Conservation (phyloP, 1,139 yeast genomes). For the Suhomyces anneliseae region DNA sequence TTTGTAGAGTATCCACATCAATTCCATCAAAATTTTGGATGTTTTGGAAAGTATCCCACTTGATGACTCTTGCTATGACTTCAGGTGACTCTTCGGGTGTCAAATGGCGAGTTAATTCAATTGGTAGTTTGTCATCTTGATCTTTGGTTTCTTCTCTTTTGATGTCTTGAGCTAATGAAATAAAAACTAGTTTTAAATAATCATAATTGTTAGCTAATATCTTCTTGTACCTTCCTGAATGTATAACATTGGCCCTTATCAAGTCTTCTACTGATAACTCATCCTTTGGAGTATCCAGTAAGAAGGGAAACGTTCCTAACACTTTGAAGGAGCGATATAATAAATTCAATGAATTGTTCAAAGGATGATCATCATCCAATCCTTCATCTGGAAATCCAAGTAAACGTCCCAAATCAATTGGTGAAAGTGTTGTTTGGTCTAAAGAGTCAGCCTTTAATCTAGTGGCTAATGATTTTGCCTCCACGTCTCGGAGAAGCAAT, state of each 20-base stretch:
- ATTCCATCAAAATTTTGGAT: conserved; percentile 25
- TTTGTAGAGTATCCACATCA: conserved; percentile 29
- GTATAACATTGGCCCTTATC: conserved; percentile 26
- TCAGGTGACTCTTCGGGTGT: conserved; percentile 16
- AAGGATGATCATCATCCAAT: conserved; percentile 11
- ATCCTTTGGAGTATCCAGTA: conserved; percentile 15
- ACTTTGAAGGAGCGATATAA: conserved; percentile 27
- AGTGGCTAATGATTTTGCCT: conserved; percentile 22
- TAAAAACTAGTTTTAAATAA: conserved; percentile 27
- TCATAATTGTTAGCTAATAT: conserved; percentile 23
- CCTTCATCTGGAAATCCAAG: conserved; percentile 19
- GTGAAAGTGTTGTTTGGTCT: conserved; percentile 19
- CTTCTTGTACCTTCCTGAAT: conserved; percentile 26
- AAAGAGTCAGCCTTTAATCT: conserved; percentile 24
- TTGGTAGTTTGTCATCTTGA: conserved; percentile 8
- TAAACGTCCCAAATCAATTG: conserved; percentile 24
- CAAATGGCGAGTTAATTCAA: conserved; percentile 10
- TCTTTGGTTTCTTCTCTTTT: neutral
- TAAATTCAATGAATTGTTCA: conserved; percentile 6
- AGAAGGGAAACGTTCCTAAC: conserved; percentile 35
- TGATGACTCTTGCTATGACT: conserved; percentile 17
- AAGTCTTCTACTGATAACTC: conserved; percentile 25
- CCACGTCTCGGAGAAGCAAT: conserved; percentile 25
- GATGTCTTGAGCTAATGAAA: conserved; percentile 17
- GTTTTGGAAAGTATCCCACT: conserved; percentile 25